phyloP scores from a whole-genome alignment of 2,329 filamentous ascomycete genomes.

The Colletotrichum ledebouriae region DNA sequence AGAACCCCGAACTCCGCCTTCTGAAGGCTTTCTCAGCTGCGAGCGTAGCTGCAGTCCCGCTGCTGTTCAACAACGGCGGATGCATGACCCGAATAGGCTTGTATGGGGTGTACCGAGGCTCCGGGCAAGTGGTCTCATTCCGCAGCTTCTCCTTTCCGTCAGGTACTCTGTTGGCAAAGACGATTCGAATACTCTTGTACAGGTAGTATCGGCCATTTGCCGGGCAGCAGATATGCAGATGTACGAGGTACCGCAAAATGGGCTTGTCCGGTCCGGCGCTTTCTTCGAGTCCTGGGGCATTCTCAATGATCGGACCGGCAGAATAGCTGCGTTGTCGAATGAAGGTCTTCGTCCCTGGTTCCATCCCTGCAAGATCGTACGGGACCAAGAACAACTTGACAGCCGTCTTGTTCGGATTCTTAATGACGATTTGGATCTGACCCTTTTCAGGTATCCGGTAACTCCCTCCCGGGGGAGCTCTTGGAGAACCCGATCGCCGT shows the following conservation, averaged over 20 bases:
- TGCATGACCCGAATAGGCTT: constrained; percentile 74
- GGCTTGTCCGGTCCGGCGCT: constrained; percentile 65
- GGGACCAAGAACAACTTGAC: constrained; percentile 96
- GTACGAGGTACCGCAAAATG: constrained; percentile 88
- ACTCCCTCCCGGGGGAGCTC: constrained; percentile 84
- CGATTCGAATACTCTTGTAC: constrained; percentile 91
- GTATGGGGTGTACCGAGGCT: constrained; percentile 88
- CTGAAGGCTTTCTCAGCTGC: constrained; percentile 72
- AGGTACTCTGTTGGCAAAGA: constrained; percentile 96
- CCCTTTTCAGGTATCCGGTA: constrained; percentile 96
- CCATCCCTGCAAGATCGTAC: constrained; percentile 93
- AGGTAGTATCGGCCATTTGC: constrained; percentile 87
- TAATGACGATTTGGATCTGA: constrained; percentile 96
- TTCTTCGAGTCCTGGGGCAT: constrained; percentile 55
- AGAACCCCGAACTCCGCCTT: constrained; percentile 68
- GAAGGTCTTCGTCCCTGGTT: constrained; percentile 94
- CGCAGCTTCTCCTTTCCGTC: constrained; percentile 93
- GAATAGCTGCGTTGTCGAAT: constrained; percentile 95
- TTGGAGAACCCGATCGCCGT: constrained; percentile 57
- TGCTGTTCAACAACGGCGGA: constrained; percentile 51
- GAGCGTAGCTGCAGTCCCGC: constrained; percentile 62
- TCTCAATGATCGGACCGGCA: constrained; percentile 85
- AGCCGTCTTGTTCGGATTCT: constrained; percentile 98
- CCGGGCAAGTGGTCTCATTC: constrained; percentile 90
- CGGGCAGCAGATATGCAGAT: constrained; percentile 92